Base-by-base conservation (phyloP, 805 yeast genomes). In the Debaryomyces maramus region DNA sequence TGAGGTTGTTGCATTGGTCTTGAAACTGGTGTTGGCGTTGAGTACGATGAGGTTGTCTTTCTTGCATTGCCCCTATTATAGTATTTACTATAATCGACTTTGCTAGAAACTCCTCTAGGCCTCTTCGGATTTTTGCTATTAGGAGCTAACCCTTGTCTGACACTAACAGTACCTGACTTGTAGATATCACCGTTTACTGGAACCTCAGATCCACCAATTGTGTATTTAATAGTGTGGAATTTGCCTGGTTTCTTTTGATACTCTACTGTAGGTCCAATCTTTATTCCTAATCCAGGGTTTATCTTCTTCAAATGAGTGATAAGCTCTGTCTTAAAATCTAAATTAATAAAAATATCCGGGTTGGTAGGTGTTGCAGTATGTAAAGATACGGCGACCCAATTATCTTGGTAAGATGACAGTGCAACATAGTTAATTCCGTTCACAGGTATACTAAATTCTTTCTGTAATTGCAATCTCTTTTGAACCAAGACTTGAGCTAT, bases 231-330 rank as follows among this genome's bases (percentile, higher is more conserved):
- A 6, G 75, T 60, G 45, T 89, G 93, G 60, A 79, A 83, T 59
- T 79, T 78, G 2, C 95, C 95, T 1, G 97, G 88, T 60, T 93
- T 93, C 75, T 91, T 93, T 65, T 84, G 87, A 63, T 93, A 93
- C 45, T 78, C 77, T 42, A 93, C 77, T 0, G 85, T 76, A 3
- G 85, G 77, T 2, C 84, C 90, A 46, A 93, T 75, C 31, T 73
- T 75, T 33, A 93, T 75, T 3, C 73, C 70, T 34, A 88, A 65
- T 0, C 77, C 73, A 11, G 74, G 73, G 51, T 81, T 80, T 36
- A 83, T 46, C 45, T 76, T 76, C 56, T 81, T 84, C 57, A 90
- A 63, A 34, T 84, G 85, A 0, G 96, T 81, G 0, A 86, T 67
- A 38, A 93, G 67, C 58, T 93, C 99, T 0, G 98, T 93, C 65